These are phyloP conservation scores for Magnusiomyces clavatus DNA, from an alignment of 1,139 yeast genomes.

Conservation along the genomic window DNA sequence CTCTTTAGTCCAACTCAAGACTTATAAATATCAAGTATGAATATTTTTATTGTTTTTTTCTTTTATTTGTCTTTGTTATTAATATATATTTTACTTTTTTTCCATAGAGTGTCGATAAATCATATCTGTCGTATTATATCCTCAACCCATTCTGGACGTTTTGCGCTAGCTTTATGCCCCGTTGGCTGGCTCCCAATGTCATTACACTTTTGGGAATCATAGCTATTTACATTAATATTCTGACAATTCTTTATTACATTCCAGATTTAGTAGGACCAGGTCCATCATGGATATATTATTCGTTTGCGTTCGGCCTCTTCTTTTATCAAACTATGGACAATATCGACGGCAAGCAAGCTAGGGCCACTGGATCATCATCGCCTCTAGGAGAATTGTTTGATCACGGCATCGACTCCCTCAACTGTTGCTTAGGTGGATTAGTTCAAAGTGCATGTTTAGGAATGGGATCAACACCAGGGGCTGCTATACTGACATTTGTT, in stretches of 20 bases:
- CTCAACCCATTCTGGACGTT: slow-evolving; percentile 67
- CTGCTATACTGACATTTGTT: slow-evolving; percentile 49
- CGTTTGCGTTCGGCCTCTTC: slow-evolving; percentile 62
- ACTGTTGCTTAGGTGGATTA: slow-evolving; percentile 41
- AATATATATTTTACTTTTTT: background rate
- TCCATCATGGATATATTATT: slow-evolving; percentile 62
- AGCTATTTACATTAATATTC: slow-evolving; percentile 49
- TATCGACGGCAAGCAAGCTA: slow-evolving; percentile 77
- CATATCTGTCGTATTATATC: slow-evolving; percentile 53
- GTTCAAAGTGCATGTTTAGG: slow-evolving; percentile 36
- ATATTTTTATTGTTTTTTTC: background rate
- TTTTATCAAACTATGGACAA: slow-evolving; percentile 82
- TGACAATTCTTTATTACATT: slow-evolving; percentile 49
- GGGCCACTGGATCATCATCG: slow-evolving; percentile 67
- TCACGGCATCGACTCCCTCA: slow-evolving; percentile 73
- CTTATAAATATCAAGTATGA: slow-evolving; percentile 23
- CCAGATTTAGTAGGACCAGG: slow-evolving; percentile 47
- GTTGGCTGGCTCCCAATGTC: slow-evolving; percentile 70
- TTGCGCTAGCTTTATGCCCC: slow-evolving; percentile 60
- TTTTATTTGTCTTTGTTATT: background rate
- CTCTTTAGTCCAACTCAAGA: slow-evolving; percentile 21
- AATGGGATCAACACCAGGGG: slow-evolving; percentile 34
- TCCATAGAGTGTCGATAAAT: slow-evolving; percentile 53
- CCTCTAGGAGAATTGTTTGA: slow-evolving; percentile 78
- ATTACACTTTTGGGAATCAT: slow-evolving; percentile 60